Evolutionary conservation across 352 stramenopile species (phyloP), one percentile per base, ranked within the genome.

Genomic region (Pythium vanterpoolii): DNA sequence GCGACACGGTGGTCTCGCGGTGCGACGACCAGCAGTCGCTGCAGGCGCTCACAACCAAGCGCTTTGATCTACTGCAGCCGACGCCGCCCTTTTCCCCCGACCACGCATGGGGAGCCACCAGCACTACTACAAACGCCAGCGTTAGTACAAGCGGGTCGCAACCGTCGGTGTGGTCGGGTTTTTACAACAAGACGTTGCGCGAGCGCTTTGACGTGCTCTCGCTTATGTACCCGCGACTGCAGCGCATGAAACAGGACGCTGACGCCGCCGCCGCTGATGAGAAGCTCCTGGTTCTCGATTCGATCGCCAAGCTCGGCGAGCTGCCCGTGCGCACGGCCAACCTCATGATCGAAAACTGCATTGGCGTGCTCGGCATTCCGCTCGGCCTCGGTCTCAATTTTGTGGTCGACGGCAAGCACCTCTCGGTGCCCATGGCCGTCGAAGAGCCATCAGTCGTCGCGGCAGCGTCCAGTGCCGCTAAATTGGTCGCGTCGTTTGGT

Each of bases 291-390:
- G 13, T 49, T 14, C n/a, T 53, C 28, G 31, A 56, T 10, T n/a
- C 28, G 8, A 33, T 24, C 19, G 52, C 71, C 11, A 84, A 82
- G 55, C 66, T 91, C 16, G 84, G 84, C 18, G 79, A 92, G 36
- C 69, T 96, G 51, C 77, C 83, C 16, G 67, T 91, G 60, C 80
- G 79, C 30, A 89, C 76, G 2, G 86, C 86, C 54, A 93, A 96
- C 59, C 68, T 90, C 51, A 96, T 96, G 84, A 93, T 96, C 53
- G 86, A 96, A 63, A 96, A 96, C 71, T 93, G 85, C 65, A 89
- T 96, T 50, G 86, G 86, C 44, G 84, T 92, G 31, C 73, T 94
- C 6, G 82, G 80, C n/a, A 73, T 96, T 30, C 86, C 86, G 31
- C 72, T 96, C n/a, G 86, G 85, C 62, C 76, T 95, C 7, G 85